Evolutionary conservation across 2,329 filamentous ascomycete genomes (phyloP).

Genomic region (Alternaria tenuissima): DNA sequence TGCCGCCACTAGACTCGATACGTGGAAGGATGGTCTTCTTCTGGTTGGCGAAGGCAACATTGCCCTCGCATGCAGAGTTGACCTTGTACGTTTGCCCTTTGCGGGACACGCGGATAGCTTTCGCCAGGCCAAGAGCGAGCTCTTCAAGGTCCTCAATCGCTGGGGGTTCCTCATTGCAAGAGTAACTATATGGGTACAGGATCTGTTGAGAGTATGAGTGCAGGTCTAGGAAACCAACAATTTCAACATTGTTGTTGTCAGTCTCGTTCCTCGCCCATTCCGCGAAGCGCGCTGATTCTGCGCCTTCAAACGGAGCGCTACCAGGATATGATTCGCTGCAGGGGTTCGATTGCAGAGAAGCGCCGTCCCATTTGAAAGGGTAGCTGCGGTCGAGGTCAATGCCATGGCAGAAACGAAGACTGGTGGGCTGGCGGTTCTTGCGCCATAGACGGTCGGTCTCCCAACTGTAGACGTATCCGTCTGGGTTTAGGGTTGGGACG

Average conservation of each 20-base stretch:
- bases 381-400: conserved; percentile 90
- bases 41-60: conserved; percentile 58
- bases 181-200: conserved; percentile 89
- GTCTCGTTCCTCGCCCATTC: conserved; percentile 86
- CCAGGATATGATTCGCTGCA: conserved; percentile 93
- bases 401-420: conserved; percentile 82
- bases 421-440: conserved; percentile 88
- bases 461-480: conserved; percentile 96
- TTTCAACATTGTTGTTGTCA: conserved; percentile 71
- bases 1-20: conserved; percentile 81
- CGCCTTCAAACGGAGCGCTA: conserved; percentile 80
- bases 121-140: conserved; percentile 84
- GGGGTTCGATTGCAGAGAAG: conserved; percentile 71
- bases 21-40: conserved; percentile 56
- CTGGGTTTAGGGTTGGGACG: conserved; percentile 88
- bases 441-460: conserved; percentile 91
- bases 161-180: conserved; percentile 78
- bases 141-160: conserved; percentile 93
- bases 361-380: conserved; percentile 82
- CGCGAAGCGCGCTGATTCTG: conserved; percentile 78
- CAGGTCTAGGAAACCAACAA: conserved; percentile 87
- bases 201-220: conserved; percentile 97
- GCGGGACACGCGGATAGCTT: conserved; percentile 82
- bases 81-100: conserved; percentile 74
- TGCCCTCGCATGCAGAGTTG: conserved; percentile 85